Evolutionary conservation across 305 asterid species (phyloP).

Genomic region (Fraxinus ornus): DNA sequence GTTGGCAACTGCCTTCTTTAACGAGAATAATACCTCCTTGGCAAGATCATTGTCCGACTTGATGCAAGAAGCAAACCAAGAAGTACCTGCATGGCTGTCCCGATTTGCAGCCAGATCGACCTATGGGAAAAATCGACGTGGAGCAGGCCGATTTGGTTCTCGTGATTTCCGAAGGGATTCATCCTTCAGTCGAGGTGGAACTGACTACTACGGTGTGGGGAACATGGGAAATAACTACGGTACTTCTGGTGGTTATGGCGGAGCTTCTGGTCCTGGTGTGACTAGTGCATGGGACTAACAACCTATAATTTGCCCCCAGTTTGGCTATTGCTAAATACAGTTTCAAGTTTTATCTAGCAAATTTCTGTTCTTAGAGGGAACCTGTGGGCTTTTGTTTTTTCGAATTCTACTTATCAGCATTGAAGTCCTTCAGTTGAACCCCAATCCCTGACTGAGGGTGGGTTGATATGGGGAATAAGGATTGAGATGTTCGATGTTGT

Average conservation of each 20-base stretch:
- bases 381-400: not conserved
- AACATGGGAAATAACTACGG: slow-evolving; percentile 26
- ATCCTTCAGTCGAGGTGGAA: slow-evolving; percentile 25
- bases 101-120: slow-evolving; percentile 35
- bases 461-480: no score
- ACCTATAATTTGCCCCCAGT: not conserved
- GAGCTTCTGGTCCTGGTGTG: slow-evolving; percentile 30
- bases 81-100: slow-evolving; percentile 49
- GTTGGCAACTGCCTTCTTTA: slow-evolving; percentile 50
- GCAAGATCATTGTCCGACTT: slow-evolving; percentile 41
- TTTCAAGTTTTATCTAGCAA: slow-evolving; percentile 9
- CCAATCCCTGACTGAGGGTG: no score
- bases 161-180: slow-evolving; percentile 42
- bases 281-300: slow-evolving; percentile 52
- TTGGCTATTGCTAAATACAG: slow-evolving; percentile 6
- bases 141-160: slow-evolving; percentile 43
- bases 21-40: slow-evolving; percentile 36
- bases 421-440: slow-evolving; percentile 27
- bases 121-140: slow-evolving; percentile 37
- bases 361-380: slow-evolving; percentile 12
- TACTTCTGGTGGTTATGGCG: slow-evolving; percentile 23
- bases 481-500: slow-evolving; percentile 35
- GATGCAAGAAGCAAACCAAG: slow-evolving; percentile 53
- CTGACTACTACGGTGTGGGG: slow-evolving; percentile 27
- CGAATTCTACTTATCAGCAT: slow-evolving; percentile 9